Conservation (phyloP, 306 rosid species). For the Datisca glomerata region DNA sequence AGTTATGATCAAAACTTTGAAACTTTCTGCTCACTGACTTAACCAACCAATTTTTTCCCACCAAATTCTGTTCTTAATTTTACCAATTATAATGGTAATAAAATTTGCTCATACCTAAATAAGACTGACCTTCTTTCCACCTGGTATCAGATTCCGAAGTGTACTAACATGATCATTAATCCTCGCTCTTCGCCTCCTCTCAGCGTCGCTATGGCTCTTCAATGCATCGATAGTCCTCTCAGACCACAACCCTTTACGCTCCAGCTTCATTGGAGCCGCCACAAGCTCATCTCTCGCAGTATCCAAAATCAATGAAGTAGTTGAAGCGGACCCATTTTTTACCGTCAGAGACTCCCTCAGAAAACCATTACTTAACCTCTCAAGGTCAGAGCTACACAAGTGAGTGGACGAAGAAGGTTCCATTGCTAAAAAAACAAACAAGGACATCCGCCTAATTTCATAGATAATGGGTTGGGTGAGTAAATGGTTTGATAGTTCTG, state of each 20-base stretch:
- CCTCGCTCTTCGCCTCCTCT: slow-evolving; percentile 57
- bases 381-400: slow-evolving; percentile 12
- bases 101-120: too few relatives aligned
- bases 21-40: too few relatives aligned
- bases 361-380: slow-evolving; percentile 17
- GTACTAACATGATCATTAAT: slow-evolving; percentile 56
- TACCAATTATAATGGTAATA: too few relatives aligned
- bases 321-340: slow-evolving; percentile 35
- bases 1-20: too few relatives aligned
- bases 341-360: slow-evolving; percentile 12
- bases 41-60: too few relatives aligned
- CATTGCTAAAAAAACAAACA: neutral
- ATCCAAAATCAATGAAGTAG: slow-evolving; percentile 52
- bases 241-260: slow-evolving; percentile 22
- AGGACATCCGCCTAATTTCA: too few relatives aligned
- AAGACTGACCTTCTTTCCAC: slow-evolving; percentile 45
- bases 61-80: too few relatives aligned
- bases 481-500: too few relatives aligned
- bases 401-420: slow-evolving; percentile 9
- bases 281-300: slow-evolving; percentile 46
- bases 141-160: slow-evolving; percentile 44
- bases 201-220: slow-evolving; percentile 70
- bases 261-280: slow-evolving; percentile 37
- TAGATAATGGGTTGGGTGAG: too few relatives aligned
- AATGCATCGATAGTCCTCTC: slow-evolving; percentile 51